Evolutionary conservation across 169 alveolate genomes (phyloP).

Genomic region (Plasmodium coatneyi): DNA sequence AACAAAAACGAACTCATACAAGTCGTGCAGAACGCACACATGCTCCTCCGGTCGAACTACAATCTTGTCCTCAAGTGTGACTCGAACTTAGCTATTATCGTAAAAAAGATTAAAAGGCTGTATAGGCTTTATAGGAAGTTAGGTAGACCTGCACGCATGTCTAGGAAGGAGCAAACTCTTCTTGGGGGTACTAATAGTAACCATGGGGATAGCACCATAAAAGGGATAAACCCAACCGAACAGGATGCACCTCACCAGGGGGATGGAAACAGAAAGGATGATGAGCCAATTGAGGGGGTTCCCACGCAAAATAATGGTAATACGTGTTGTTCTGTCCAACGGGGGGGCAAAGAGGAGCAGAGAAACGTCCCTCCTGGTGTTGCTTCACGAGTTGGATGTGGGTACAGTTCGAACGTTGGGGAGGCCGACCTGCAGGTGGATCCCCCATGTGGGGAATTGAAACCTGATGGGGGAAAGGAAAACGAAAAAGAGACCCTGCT

Average conservation of each 20-base stretch:
- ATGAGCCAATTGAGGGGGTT: background rate
- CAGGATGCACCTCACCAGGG: background rate
- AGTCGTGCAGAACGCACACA: constrained; percentile 23
- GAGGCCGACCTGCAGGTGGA: background rate
- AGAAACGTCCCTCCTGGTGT: background rate
- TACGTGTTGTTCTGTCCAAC: background rate
- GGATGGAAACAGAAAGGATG: background rate
- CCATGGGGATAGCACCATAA: background rate
- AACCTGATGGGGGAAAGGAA: background rate
- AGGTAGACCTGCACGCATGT: background rate
- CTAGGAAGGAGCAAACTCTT: background rate
- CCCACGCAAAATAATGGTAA: background rate
- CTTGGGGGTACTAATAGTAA: background rate
- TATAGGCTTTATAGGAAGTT: constrained; percentile 14
- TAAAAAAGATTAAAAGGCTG: constrained; percentile 17
- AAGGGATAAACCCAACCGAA: background rate
- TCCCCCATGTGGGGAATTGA: background rate
- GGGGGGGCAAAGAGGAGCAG: background rate
- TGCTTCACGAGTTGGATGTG: background rate
- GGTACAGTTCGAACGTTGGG: background rate
- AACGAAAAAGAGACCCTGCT: background rate
- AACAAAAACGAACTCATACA: constrained; percentile 23
- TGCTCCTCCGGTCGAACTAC: constrained; percentile 35
- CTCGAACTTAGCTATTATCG: background rate
- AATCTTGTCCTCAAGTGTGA: constrained; percentile 23